Conservation (phyloP, 1,284 basidiomycete genomes). For the Hortiboletus rubellus region DNA sequence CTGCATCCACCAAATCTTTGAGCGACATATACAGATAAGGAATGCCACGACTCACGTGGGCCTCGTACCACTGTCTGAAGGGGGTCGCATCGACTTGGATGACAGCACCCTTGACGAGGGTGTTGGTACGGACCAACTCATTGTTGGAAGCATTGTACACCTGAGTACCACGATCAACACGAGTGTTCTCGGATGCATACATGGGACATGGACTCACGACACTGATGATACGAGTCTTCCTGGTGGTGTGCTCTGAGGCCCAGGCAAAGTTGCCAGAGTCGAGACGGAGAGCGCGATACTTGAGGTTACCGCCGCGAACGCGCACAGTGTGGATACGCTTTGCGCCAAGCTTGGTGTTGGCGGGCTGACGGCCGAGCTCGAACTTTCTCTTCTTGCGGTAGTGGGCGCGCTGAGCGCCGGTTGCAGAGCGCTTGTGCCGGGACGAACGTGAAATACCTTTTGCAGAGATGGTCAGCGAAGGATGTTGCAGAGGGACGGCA, state of each 20-base stretch:
- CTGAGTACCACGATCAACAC: conserved; percentile 41
- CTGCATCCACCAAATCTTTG: conserved; percentile 40
- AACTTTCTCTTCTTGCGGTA: conserved; percentile 99
- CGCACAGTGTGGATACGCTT: conserved; percentile 94
- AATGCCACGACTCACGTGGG: conserved; percentile 67
- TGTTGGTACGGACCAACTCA: conserved; percentile 98
- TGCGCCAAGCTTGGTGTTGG: conserved; percentile 90
- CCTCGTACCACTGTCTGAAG: conserved; percentile 98
- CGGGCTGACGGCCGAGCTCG: conserved; percentile 95
- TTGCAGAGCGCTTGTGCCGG: conserved; percentile 91
- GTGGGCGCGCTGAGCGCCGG: conserved; percentile 91
- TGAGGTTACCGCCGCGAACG: conserved; percentile 90
- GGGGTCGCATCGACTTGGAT: conserved; percentile 96
- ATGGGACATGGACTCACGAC: conserved; percentile 65
- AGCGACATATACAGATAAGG: conserved; percentile 7
- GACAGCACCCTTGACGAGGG: conserved; percentile 92
- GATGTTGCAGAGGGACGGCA: conserved; percentile 26
- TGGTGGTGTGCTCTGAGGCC: conserved; percentile 89
- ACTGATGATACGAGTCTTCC: conserved; percentile 92
- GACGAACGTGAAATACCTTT: conserved; percentile 92
- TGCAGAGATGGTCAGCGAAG: conserved; percentile 12
- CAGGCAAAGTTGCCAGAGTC: conserved; percentile 96
- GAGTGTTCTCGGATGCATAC: conserved; percentile 5
- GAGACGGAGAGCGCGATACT: conserved; percentile 92
- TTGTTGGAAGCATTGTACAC: conserved; percentile 99